Evolutionary conservation across 805 yeast genomes (phyloP), one percentile per base, ranked within the genome.

Genomic region (Suhomyces pyralidae): DNA sequence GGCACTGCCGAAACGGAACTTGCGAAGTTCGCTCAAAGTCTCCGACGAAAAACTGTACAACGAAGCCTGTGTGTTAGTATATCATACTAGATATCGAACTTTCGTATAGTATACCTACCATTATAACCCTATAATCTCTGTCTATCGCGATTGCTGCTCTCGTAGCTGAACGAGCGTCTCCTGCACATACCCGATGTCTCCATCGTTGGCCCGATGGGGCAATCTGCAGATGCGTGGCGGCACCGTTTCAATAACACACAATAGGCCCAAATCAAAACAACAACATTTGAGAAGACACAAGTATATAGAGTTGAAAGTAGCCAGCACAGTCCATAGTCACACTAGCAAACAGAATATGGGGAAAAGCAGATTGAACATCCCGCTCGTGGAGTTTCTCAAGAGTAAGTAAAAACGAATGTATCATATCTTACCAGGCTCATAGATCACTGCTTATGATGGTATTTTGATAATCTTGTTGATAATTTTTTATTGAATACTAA

Each of bases 1-100:
- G 12, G 90, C 84, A 55, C 90, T 86, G 14, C 83, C 73, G 55
- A 85, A 81, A 52, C 96, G 81, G 67, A 90, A 90, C 69, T 86
- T 89, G 57, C 82, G 83, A 40, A 90, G 79, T 14, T 67, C 75
- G 8, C 80, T 67, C 46, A 79, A 73, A 0, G 96, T 86, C 44
- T 81, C 87, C 5, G 82, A 76, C 9, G 86, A 73, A 56, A 89
- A 79, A 0, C 84, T 68, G 66, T 88, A 88, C 53, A 90, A 70
- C 0, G 84, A 76, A 7, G 68, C 22, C 54, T 46, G 34, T 40
- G 1, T n/a, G 51, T 48, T 48, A 51, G 54, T 44, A 32, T 32
- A 1, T 12, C 36, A 5, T 32, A n/a, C 7, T 7, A n/a, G 8
- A 14, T n/a, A 32, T 7, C 12, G 12, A 32, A 32, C 8, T 32